Base-by-base conservation (phyloP, 805 yeast species). In the Schizosaccharomyces lindneri region DNA sequence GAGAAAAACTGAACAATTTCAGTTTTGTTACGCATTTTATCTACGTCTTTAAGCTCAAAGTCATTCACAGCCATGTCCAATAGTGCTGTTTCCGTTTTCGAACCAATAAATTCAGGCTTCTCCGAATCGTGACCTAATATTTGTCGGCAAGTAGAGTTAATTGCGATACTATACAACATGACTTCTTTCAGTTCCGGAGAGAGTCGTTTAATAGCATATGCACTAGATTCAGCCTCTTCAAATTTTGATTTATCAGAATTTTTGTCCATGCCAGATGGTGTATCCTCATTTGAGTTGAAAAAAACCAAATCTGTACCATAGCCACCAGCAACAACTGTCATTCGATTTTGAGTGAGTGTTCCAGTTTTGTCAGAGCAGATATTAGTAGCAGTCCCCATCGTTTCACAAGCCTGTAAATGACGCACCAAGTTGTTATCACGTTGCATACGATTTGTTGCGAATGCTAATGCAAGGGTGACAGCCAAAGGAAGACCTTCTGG, bases 401-500 rank as follows among this genome's bases (percentile, higher is more conserved):
- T 93, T 73, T 93, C 99, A 78, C 98, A 93, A 59, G 95, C 83
- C 68, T 83, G 83, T 66, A 93, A 76, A 9, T 87, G 95, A 67
- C 98, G 81, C n/a, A 93, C 99, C 68, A 93, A 76, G 70, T 90
- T 90, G 65, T 94, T 95, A 71, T 93, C 96, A 70, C 85, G 85
- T 24, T 95, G 88, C 99, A 93, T 93, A 72, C 97, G 80, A 9
- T 96, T 89, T 1, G 98, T 93, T 1, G 99, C 98, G 75, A 93
- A 93, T 0, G 98, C 98, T 66, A 93, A 76, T 0, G 98, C 95
- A 59, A 93, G 76, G 0, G 99, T 93, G 19, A 93, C 98, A 1
- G 99, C 99, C 62, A 93, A 76, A 1, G 99, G 99, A 63, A 93
- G 78, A 64, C 99, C 99, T 73, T 93, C 99, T 2, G 99, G 99